Evolutionary conservation across 1,284 basidiomycete species (phyloP), one percentile per base, ranked within the genome.

Genomic region (Stygiomarasmius scandens): DNA sequence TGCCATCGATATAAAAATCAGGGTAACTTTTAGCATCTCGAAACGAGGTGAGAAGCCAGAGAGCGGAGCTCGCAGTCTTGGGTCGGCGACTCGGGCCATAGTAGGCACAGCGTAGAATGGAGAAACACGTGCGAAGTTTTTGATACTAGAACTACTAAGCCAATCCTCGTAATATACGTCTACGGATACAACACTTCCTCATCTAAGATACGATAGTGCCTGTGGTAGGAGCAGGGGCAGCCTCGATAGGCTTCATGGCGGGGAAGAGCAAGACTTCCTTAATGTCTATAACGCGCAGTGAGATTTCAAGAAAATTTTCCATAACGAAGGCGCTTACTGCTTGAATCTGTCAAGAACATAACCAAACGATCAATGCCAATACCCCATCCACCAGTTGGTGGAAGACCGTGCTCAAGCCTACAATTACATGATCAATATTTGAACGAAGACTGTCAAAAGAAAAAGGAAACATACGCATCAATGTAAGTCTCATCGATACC

Each of bases 321-420:
- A 24, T 5, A 12, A 20, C 27, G 5, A 82, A n/a, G n/a, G n/a
- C n/a, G n/a, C 89, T 65, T 65, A 93, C 91, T 96, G 19, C 86
- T 88, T 25, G 91, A 95, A 75, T 97, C 87, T 11, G 94, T 95
- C 56, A 97, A 78, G 87, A 97, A 96, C 95, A 97, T 97, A 74
- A 96, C 92, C 32, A 97, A 79, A 62, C 94, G 88, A 71, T 97
- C 95, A 65, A 97, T 92, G 59, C 95, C 95, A 61, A 96, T 81
- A 65, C 95, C 95, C 94, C 94, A 97, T 49, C 96, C 96, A 65
- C 95, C 96, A 10, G 96, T 98, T 0, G 97, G 96, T 3, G 97
- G 95, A 6, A 99, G 85, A 71, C 96, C 97, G 71, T 99, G 94
- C 76, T 99, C 96, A 64, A 99, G 87, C 2, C 93, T 95, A 59